phyloP scores from a whole-genome alignment of 257 asterid genomes.

The Nicotiana obtusifolia region DNA sequence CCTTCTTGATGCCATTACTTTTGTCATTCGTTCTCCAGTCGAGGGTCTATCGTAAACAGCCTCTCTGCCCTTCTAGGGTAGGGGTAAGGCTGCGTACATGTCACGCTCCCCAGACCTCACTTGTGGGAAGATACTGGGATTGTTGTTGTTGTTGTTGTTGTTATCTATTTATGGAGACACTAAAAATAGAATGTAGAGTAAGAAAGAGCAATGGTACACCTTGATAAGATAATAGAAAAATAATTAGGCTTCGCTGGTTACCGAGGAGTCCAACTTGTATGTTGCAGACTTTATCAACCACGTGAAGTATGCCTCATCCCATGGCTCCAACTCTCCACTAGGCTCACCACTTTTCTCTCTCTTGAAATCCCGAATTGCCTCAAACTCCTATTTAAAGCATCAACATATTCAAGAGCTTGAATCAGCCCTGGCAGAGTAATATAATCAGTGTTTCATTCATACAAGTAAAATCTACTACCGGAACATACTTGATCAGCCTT shows the following conservation, averaged over 20 bases:
- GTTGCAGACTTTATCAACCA: slow-evolving; percentile 70
- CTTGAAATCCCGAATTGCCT: slow-evolving; percentile 61
- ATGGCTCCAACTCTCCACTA: slow-evolving; percentile 69
- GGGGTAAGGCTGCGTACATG: no score
- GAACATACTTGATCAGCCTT: slow-evolving; percentile 79
- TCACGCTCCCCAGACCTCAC: no score
- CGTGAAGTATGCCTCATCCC: slow-evolving; percentile 92
- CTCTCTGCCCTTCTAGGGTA: no score
- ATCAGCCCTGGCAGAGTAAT: background rate
- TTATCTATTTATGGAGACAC: background rate
- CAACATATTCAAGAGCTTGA: background rate
- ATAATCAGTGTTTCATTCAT: slow-evolving; percentile 4
- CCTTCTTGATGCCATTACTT: no score
- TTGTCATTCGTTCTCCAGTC: no score
- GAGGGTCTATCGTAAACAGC: no score
- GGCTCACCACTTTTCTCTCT: slow-evolving; percentile 35
- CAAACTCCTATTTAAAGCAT: slow-evolving; percentile 52
- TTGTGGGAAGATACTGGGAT: no score
- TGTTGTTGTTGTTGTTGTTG: no score
- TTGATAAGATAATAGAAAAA: background rate
- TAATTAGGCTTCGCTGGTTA: slow-evolving; percentile 17
- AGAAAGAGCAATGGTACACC: background rate
- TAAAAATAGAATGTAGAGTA: background rate
- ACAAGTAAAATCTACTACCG: slow-evolving; percentile 10
- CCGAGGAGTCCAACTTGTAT: slow-evolving; percentile 69